Percentiles rank a stretch among this genome's conserved stretches.
Evolutionary conservation across 805 yeast species (phyloP).

Genomic region (Yarrowia keelungensis): DNA sequence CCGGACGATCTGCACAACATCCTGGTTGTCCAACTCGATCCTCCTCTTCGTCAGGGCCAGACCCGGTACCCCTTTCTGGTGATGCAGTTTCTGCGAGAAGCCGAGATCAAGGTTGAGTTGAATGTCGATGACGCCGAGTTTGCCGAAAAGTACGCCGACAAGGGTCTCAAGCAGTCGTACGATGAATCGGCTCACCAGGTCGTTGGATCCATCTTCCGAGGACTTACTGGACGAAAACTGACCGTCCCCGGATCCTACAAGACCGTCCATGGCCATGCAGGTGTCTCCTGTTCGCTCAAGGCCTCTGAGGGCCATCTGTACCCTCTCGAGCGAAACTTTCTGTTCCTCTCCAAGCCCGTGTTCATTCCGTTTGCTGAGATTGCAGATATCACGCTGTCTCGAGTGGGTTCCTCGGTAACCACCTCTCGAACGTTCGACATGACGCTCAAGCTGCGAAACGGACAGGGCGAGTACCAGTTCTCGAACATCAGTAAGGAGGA

Average conservation of each 20-base stretch:
- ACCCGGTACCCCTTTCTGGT: slow-evolving; percentile 93
- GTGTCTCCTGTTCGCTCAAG: slow-evolving; percentile 88
- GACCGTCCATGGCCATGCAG: slow-evolving; percentile 80
- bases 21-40: slow-evolving; percentile 88
- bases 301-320: slow-evolving; percentile 95
- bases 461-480: slow-evolving; percentile 75
- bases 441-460: slow-evolving; percentile 73
- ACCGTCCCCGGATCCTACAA: slow-evolving; percentile 83
- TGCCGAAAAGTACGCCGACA: slow-evolving; percentile 74
- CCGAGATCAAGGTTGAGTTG: slow-evolving; percentile 87
- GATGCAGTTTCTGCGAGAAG: slow-evolving; percentile 87
- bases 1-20: slow-evolving; percentile 92
- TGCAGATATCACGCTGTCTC: slow-evolving; percentile 76
- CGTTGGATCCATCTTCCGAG: slow-evolving; percentile 84
- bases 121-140: slow-evolving; percentile 85
- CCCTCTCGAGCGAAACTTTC: slow-evolving; percentile 88
- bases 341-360: slow-evolving; percentile 92
- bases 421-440: slow-evolving; percentile 92
- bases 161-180: slow-evolving; percentile 67
- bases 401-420: slow-evolving; percentile 80
- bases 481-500: slow-evolving; percentile 91
- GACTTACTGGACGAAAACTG: slow-evolving; percentile 85
- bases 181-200: slow-evolving; percentile 88
- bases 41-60: slow-evolving; percentile 98
- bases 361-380: slow-evolving; percentile 88